These are phyloP conservation scores for Nakaseomyces sp. DNA, from an alignment of 1,139 yeast genomes.

Conservation along the genomic window DNA sequence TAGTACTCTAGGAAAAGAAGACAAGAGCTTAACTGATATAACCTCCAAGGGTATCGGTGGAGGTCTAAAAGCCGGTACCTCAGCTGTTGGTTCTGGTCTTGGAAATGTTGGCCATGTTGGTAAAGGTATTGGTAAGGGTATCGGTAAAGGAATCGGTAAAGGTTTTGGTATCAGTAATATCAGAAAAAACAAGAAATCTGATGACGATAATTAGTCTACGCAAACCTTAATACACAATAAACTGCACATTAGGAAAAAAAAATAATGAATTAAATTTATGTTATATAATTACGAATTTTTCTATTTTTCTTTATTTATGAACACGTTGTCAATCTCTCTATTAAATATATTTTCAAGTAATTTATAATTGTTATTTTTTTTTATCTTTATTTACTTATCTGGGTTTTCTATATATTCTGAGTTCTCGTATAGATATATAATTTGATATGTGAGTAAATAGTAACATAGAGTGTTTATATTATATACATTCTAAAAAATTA, in stretches of 20 bases:
- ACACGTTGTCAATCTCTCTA: background rate
- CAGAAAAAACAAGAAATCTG: background rate
- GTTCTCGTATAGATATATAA: no score
- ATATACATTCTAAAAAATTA: background rate
- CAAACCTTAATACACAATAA: background rate
- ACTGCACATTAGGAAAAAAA: background rate
- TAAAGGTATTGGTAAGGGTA: constrained; percentile 3
- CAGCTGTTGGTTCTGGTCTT: constrained; percentile 36
- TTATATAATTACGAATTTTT: background rate
- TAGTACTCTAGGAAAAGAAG: constrained; percentile 29
- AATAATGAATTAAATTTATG: no score
- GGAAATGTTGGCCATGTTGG: constrained; percentile 33
- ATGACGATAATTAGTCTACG: background rate
- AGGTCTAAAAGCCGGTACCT: constrained; percentile 26
- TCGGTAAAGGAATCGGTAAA: background rate
- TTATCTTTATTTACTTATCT: no score
- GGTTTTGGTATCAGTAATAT: constrained; percentile 3
- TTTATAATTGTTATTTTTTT: no score
- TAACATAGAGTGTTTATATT: background rate
- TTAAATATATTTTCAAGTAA: no score
- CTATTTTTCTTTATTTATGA: background rate
- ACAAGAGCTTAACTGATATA: constrained; percentile 32
- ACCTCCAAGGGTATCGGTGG: constrained; percentile 36
- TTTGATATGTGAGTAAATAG: no score
- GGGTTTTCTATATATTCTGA: no score